These are phyloP conservation scores for Rhodotorula sp. DNA, from an alignment of 1,284 basidiomycete species.

Conservation along the genomic window DNA sequence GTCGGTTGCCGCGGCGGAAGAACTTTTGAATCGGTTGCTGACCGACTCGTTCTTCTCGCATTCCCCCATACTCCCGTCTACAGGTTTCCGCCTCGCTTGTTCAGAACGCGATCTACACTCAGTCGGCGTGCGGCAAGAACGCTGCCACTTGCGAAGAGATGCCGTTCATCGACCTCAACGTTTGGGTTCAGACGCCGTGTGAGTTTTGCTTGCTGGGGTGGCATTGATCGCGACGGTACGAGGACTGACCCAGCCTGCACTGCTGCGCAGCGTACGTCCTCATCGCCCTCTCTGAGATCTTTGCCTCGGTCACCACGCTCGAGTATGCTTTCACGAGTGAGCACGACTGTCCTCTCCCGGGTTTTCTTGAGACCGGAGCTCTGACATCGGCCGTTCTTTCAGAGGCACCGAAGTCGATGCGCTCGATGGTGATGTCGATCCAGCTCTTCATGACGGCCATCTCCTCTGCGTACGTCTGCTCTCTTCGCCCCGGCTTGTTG, in stretches of 20 bases:
- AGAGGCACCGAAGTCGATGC: slow-evolving; percentile 50
- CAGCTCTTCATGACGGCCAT: slow-evolving; percentile 49
- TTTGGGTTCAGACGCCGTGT: slow-evolving; percentile 59
- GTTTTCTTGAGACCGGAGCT: not conserved
- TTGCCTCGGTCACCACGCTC: slow-evolving; percentile 72
- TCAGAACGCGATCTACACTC: slow-evolving; percentile 60
- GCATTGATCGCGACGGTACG: too few species aligned
- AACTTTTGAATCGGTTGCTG: too few species aligned
- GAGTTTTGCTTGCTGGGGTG: not conserved
- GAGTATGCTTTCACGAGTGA: slow-evolving; percentile 81
- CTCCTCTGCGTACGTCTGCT: slow-evolving; percentile 11
- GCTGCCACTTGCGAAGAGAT: slow-evolving; percentile 56
- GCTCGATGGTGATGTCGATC: slow-evolving; percentile 48
- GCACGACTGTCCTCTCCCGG: slow-evolving; percentile 7
- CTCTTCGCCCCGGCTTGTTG: slow-evolving; percentile 42
- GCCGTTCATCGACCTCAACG: slow-evolving; percentile 56
- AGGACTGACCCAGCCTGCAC: not conserved
- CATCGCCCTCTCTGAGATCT: slow-evolving; percentile 60
- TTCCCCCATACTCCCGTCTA: too few species aligned
- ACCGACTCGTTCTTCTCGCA: too few species aligned
- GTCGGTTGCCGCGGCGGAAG: too few species aligned
- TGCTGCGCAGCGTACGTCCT: slow-evolving; percentile 38
- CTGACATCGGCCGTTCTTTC: not conserved
- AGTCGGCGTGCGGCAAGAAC: slow-evolving; percentile 62
- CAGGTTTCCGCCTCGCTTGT: slow-evolving; percentile 60